Evolutionary conservation across 225 moss, liverwort and hornwort genomes (phyloP).

Genomic region (Bryum argenteum): DNA sequence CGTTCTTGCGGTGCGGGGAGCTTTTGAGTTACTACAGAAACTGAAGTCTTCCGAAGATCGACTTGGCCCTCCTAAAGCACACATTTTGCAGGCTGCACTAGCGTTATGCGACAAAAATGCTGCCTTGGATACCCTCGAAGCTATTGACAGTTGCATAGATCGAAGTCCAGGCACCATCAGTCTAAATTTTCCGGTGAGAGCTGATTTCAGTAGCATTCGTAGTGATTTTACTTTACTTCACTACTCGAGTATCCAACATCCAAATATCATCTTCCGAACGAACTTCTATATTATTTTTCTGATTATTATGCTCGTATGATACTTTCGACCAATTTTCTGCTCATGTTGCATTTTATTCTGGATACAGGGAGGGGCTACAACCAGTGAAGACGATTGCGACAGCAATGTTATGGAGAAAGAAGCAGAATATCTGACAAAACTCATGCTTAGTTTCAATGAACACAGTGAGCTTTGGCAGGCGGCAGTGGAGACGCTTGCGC

Average conservation of each 20-base stretch:
- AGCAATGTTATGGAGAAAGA: conserved; percentile 66
- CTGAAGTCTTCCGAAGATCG: conserved; percentile 37
- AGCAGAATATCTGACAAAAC: conserved; percentile 61
- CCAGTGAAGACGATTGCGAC: conserved; percentile 34
- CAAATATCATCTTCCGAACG: not conserved
- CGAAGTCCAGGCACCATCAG: conserved; percentile 39
- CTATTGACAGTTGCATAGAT: conserved; percentile 50
- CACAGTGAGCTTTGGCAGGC: conserved; percentile 66
- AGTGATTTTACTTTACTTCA: conserved; percentile 11
- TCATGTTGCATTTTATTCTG: conserved; percentile 19
- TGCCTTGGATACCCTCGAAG: conserved; percentile 48
- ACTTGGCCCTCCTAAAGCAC: conserved; percentile 49
- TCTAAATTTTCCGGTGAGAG: conserved; percentile 39
- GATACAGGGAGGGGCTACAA: conserved; percentile 37
- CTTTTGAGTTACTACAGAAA: conserved; percentile 61
- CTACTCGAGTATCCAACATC: not conserved
- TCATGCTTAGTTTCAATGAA: conserved; percentile 70
- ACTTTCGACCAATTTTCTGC: conserved; percentile 11
- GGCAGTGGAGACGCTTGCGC: conserved; percentile 70
- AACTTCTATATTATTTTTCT: conserved; percentile 18
- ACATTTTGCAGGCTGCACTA: conserved; percentile 43
- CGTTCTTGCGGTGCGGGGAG: conserved; percentile 72
- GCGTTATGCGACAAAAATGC: conserved; percentile 29
- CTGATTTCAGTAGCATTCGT: not conserved
- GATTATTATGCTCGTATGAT: not conserved